Base-by-base conservation (phyloP, 805 yeast genomes). In the Cephaloascus albidus region DNA sequence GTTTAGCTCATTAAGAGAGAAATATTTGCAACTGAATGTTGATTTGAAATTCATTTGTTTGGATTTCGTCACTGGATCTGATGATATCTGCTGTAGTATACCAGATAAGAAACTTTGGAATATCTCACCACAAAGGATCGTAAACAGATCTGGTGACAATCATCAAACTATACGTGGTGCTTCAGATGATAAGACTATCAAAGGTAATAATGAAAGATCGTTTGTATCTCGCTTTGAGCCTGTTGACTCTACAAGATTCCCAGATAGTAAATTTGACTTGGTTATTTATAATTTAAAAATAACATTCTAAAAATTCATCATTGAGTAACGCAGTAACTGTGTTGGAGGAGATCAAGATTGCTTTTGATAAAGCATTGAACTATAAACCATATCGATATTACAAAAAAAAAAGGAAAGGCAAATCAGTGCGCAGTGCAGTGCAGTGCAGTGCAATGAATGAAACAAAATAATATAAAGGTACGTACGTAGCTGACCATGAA, bases 161-260 rank as follows among this genome's bases (percentile, higher is more conserved):
- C 98, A 93, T 55, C 96, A 85, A 55, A 77, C 89, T 2, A 85
- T 93, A 30, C 78, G 81, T 46, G 68, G 65, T 4, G 55, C 51
- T 0, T n/a, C n/a, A n/a, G 68, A 72, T 40, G 77, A 80, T 8
- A 63, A 64, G 3, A 57, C 58, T 15, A 77, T 90, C 85, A 62
- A 63, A 20, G 87, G 89, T 0, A n/a, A n/a, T n/a, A n/a, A n/a
- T n/a, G n/a, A n/a, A n/a, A n/a, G n/a, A n/a, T n/a, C n/a, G n/a
- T 89, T 90, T 51, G 63, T 85, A 36, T 65, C 66, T 4, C 62
- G 93, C 41, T 85, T 81, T 50, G 84, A 86, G 52, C 74, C 77
- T 0, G 68, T 85, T 2, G 60, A 73, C 42, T 42, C 60, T 1
- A 40, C 45, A 0, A 54, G 44, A 14, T 55, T 52, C 3, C 95